phyloP scores from a whole-genome alignment of 495 filamentous ascomycete species.

The Talaromyces trachyspermus region DNA sequence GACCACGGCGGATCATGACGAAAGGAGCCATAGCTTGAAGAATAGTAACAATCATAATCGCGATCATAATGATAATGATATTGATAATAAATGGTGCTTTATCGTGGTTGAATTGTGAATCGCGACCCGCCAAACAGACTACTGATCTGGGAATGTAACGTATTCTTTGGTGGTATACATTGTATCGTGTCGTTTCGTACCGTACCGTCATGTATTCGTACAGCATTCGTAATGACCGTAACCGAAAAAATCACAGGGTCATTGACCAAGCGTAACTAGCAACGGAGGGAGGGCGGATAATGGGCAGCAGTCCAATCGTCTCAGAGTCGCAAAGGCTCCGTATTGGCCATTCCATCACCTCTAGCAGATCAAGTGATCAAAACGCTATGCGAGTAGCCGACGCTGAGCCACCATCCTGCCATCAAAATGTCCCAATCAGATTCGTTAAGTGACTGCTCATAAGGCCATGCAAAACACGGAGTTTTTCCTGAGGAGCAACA shows the following conservation, averaged over 20 bases:
- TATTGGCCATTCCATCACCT: slow-evolving; percentile 18
- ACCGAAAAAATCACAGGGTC: slow-evolving; percentile 3
- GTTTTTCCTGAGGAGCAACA: neutral
- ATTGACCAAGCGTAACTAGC: neutral
- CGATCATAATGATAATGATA: slow-evolving; percentile 1
- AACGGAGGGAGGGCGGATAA: neutral
- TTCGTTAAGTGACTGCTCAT: neutral
- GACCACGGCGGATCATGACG: neutral
- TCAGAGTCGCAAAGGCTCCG: slow-evolving; percentile 3
- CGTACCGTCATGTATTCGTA: slow-evolving; percentile 4
- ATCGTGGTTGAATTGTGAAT: neutral
- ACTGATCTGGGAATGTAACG: slow-evolving; percentile 4
- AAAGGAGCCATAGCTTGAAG: neutral
- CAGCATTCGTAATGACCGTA: neutral
- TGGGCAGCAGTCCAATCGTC: neutral
- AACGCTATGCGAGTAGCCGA: slow-evolving; percentile 52
- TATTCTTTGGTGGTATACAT: slow-evolving; percentile 2
- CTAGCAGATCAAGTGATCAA: slow-evolving; percentile 59
- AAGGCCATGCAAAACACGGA: neutral
- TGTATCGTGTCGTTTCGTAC: neutral
- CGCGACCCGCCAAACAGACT: slow-evolving; percentile 2
- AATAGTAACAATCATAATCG: no score
- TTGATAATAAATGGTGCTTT: no score
- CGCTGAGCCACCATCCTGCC: neutral
- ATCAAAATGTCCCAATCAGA: slow-evolving; percentile 4